Conservation (phyloP, 495 filamentous ascomycete species). For the Chaetomium cochliodes region DNA sequence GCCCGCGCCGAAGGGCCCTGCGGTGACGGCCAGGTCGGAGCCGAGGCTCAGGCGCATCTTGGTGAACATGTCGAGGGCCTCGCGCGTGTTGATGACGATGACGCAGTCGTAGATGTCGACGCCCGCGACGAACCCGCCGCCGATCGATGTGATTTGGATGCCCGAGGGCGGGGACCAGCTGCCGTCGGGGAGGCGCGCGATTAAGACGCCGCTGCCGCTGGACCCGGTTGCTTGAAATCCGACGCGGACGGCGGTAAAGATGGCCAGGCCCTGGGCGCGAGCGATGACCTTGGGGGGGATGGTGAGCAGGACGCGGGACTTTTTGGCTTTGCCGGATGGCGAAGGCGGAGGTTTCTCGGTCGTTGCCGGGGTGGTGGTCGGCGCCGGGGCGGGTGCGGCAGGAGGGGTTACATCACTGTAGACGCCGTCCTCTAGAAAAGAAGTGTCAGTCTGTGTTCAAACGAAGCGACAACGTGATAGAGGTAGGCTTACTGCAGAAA, state of each 20-base stretch:
- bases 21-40: constrained; percentile 69
- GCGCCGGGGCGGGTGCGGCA: constrained; percentile 3
- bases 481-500: constrained; percentile 64
- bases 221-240: constrained; percentile 77
- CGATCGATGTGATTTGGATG: constrained; percentile 72
- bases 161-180: constrained; percentile 75
- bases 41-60: constrained; percentile 70
- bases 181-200: constrained; percentile 68
- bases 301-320: constrained; percentile 54
- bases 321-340: constrained; percentile 26
- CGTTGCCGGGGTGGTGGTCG: constrained; percentile 11
- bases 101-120: constrained; percentile 86
- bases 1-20: constrained; percentile 70
- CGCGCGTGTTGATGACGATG: constrained; percentile 72
- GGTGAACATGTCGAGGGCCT: constrained; percentile 72
- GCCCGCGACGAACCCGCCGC: constrained; percentile 73
- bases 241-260: constrained; percentile 81
- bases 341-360: constrained; percentile 17
- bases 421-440: constrained; percentile 34
- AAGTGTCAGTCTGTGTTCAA: not conserved
- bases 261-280: constrained; percentile 71
- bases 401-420: constrained; percentile 29
- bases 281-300: constrained; percentile 73
- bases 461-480: not conserved
- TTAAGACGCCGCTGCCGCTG: constrained; percentile 69